A percentile compares a stretch with the other conserved stretches of the same genome.
phyloP scores from a whole-genome alignment of 2,329 filamentous ascomycete genomes.

The Aspergillus melleus region DNA sequence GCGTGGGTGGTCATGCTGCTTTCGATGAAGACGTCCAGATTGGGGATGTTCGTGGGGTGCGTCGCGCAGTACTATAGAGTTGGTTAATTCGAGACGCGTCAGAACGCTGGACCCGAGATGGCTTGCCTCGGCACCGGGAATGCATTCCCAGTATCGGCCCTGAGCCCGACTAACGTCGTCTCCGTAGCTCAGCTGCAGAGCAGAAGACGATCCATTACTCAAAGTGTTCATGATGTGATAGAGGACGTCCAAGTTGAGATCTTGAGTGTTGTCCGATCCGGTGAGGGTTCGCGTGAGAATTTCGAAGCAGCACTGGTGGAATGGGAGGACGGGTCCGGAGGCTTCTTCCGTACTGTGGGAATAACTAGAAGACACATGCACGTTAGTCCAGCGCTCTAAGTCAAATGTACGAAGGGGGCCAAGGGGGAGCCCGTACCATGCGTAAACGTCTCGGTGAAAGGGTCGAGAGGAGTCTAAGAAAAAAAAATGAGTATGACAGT shows the following conservation, averaged over 20 bases:
- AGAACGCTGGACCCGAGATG: background rate
- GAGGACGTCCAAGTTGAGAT: slow-evolving; percentile 16
- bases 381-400: background rate
- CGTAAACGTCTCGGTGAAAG: slow-evolving; percentile 10
- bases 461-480: background rate
- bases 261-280: slow-evolving; percentile 11
- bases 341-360: slow-evolving; percentile 19
- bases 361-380: slow-evolving; percentile 12
- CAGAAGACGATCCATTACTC: slow-evolving; percentile 14
- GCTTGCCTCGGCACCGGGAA: slow-evolving; percentile 21
- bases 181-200: slow-evolving; percentile 19
- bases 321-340: slow-evolving; percentile 21
- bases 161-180: slow-evolving; percentile 18
- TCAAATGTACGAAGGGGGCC: background rate
- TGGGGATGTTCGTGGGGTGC: slow-evolving; percentile 16
- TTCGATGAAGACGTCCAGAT: slow-evolving; percentile 8
- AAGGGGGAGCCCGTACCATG: slow-evolving; percentile 11
- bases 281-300: slow-evolving; percentile 20
- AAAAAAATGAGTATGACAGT: background rate
- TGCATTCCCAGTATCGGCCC: slow-evolving; percentile 24
- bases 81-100: background rate
- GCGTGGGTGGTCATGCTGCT: slow-evolving; percentile 6
- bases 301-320: slow-evolving; percentile 24
- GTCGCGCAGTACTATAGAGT: slow-evolving; percentile 17
- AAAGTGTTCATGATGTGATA: slow-evolving; percentile 18